phyloP scores from a whole-genome alignment of 192 early-diverging fungal genomes.

The Linnemannia elongata region DNA sequence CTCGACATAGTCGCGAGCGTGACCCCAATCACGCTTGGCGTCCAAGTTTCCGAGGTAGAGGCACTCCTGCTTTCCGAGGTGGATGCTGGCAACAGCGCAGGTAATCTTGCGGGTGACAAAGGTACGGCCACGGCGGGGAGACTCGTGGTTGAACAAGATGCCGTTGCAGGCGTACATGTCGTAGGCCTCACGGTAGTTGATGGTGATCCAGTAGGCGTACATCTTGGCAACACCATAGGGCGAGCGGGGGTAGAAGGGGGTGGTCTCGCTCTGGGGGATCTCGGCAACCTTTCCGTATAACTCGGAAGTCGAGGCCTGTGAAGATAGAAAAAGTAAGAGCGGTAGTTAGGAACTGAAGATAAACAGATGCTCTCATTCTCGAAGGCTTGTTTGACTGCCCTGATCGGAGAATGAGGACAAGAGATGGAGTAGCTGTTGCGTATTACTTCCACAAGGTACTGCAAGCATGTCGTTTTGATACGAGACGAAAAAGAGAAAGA shows the following conservation, averaged over 20 bases:
- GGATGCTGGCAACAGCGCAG: constrained; percentile 80
- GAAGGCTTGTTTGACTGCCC: background rate
- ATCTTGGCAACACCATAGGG: constrained; percentile 88
- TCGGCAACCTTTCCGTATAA: constrained; percentile 84
- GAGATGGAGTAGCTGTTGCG: too few species aligned
- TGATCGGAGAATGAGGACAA: background rate
- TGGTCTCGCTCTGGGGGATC: constrained; percentile 84
- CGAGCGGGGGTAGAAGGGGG: constrained; percentile 86
- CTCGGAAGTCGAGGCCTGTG: constrained; percentile 82
- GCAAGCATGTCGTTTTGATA: background rate
- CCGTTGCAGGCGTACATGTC: constrained; percentile 86
- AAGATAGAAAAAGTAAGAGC: background rate
- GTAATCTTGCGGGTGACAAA: constrained; percentile 88
- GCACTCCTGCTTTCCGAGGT: constrained; percentile 74
- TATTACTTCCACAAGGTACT: background rate
- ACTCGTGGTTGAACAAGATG: constrained; percentile 85
- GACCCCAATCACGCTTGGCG: constrained; percentile 88
- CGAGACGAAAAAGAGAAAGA: background rate
- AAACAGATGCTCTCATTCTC: background rate
- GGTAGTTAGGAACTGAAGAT: background rate
- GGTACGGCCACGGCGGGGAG: constrained; percentile 80
- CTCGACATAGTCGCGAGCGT: constrained; percentile 82
- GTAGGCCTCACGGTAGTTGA: constrained; percentile 87
- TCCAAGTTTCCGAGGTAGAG: constrained; percentile 84
- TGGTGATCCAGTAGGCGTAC: constrained; percentile 85